Conservation (phyloP, 2,329 filamentous ascomycete genomes). For the Claviceps sp. region DNA sequence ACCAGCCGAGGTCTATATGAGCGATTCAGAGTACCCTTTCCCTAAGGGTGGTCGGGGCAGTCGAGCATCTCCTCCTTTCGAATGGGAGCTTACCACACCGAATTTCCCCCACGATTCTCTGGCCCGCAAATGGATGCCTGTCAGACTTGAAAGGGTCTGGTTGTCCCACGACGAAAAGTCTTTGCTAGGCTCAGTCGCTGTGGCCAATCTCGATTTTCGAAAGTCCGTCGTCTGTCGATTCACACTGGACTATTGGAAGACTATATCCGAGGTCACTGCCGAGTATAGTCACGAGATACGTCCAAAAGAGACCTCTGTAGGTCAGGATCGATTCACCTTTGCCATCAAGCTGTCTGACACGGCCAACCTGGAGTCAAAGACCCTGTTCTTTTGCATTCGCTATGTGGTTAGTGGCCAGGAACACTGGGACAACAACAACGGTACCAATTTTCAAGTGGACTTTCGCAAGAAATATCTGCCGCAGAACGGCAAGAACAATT, state of each 20-base stretch:
- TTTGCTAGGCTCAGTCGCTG: conserved; percentile 69
- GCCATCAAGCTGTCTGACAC: conserved; percentile 86
- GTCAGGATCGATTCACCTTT: conserved; percentile 84
- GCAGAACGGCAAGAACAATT: conserved; percentile 42
- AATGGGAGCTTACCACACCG: conserved; percentile 76
- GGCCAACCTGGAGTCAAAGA: conserved; percentile 84
- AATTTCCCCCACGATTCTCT: conserved; percentile 57
- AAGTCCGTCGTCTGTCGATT: conserved; percentile 87
- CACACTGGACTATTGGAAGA: conserved; percentile 97
- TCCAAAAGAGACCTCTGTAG: conserved; percentile 48
- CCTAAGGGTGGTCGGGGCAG: conserved; percentile 25
- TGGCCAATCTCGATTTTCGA: conserved; percentile 79
- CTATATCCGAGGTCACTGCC: conserved; percentile 84
- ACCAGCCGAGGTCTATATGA: conserved; percentile 77
- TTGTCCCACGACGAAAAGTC: conserved; percentile 79
- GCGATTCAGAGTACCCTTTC: conserved; percentile 84
- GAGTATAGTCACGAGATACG: conserved; percentile 74
- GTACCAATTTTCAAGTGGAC: conserved; percentile 84
- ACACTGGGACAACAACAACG: conserved; percentile 88
- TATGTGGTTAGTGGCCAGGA: conserved; percentile 77
- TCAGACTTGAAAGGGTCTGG: conserved; percentile 77
- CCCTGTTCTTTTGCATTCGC: conserved; percentile 79
- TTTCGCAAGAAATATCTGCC: conserved; percentile 68
- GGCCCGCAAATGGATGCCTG: conserved; percentile 49
- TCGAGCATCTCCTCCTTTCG: conserved; percentile 40